phyloP scores from a whole-genome alignment of 2,329 filamentous ascomycete genomes.

The Leptographium flavum region DNA sequence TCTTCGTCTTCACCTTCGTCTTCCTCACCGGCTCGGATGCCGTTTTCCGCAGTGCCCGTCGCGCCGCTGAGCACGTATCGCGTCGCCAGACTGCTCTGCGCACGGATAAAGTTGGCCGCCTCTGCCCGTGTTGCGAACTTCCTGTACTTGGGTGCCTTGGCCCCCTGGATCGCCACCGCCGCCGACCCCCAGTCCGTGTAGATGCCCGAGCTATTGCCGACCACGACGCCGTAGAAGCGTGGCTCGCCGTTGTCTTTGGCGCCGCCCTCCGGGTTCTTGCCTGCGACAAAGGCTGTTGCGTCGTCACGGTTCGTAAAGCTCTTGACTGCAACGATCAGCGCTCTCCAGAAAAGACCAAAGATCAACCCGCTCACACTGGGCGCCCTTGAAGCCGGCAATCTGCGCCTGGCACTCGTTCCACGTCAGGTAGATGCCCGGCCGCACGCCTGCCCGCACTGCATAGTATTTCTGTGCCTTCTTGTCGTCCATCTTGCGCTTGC shows the following conservation, averaged over 20 bases:
- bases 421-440: slow-evolving; percentile 45
- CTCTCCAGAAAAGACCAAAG: too few relatives aligned
- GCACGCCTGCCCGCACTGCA: slow-evolving; percentile 41
- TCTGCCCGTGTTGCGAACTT: slow-evolving; percentile 55
- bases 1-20: slow-evolving; percentile 13
- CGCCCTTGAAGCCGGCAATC: slow-evolving; percentile 46
- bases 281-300: slow-evolving; percentile 63
- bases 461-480: slow-evolving; percentile 41
- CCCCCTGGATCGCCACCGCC: slow-evolving; percentile 58
- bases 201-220: slow-evolving; percentile 43
- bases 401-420: slow-evolving; percentile 49
- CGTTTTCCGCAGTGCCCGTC: slow-evolving; percentile 6
- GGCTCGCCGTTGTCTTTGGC: slow-evolving; percentile 23
- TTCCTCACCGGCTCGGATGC: slow-evolving; percentile 12
- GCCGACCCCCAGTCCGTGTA: slow-evolving; percentile 55
- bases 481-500: slow-evolving; percentile 34
- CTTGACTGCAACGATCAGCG: slow-evolving; percentile 38
- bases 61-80: slow-evolving; percentile 24
- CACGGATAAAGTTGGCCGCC: slow-evolving; percentile 61
- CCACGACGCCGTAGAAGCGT: slow-evolving; percentile 46
- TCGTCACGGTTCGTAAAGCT: slow-evolving; percentile 61
- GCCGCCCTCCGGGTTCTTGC: slow-evolving; percentile 31
- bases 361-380: slow-evolving; percentile 58
- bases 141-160: slow-evolving; percentile 55
- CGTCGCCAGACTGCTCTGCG: slow-evolving; percentile 29